Conservation (phyloP, 495 filamentous ascomycete genomes). For the Rostrohypoxylon terebratum region DNA sequence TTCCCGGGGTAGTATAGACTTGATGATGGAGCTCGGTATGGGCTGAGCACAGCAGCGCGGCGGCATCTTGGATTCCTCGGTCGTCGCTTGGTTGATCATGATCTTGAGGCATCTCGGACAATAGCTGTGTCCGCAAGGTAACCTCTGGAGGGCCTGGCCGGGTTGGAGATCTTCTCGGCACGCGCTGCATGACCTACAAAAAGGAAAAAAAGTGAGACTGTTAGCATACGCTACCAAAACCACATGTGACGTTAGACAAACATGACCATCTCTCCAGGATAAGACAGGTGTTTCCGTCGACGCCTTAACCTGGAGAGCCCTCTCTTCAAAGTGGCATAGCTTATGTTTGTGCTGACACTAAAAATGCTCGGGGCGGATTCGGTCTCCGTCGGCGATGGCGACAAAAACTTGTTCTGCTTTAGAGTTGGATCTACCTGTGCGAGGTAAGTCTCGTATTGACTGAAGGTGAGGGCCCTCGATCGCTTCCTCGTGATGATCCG, state of each 20-base stretch:
- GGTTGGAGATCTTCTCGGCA: conserved; percentile 62
- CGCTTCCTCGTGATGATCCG: conserved; percentile 47
- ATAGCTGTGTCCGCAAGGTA: conserved; percentile 66
- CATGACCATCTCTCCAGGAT: conserved; percentile 49
- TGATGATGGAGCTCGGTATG: conserved; percentile 63
- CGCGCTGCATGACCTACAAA: conserved; percentile 62
- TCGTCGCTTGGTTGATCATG: conserved; percentile 63
- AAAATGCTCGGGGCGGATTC: conserved; percentile 48
- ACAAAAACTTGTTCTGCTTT: conserved; percentile 53
- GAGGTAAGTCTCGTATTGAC: conserved; percentile 65
- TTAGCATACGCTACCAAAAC: conserved; percentile 24
- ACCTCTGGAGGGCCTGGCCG: conserved; percentile 53
- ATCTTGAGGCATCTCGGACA: conserved; percentile 62
- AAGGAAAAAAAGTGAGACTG: conserved; percentile 5
- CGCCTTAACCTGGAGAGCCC: conserved; percentile 55
- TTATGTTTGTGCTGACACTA: conserved; percentile 54
- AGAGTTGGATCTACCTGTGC: conserved; percentile 55
- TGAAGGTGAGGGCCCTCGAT: conserved; percentile 60
- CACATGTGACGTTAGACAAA: conserved; percentile 41
- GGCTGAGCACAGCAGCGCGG: conserved; percentile 69
- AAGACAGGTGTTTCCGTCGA: conserved; percentile 46
- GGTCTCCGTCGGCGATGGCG: conserved; percentile 37
- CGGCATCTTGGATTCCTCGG: conserved; percentile 66
- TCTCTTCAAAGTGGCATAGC: conserved; percentile 56
- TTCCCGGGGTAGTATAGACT: conserved; percentile 60